Base-by-base conservation (phyloP, 148 eudicot species). In the Fallopia convolvulus region DNA sequence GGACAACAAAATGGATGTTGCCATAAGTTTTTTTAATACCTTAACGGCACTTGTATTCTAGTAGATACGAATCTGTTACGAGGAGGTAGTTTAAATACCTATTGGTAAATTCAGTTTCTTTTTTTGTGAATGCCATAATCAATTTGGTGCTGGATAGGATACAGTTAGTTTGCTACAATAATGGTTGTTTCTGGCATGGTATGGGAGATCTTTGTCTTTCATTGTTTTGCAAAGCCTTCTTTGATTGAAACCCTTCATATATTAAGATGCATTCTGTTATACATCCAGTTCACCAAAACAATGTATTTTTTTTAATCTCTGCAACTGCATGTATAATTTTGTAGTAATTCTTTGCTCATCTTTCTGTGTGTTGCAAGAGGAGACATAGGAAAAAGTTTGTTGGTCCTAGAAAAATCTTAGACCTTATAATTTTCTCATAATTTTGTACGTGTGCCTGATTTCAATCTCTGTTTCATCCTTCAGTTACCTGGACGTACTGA, bases 401-500 rank as follows among this genome's bases (percentile, higher is more conserved):
- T 66, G 41, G 42, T 15, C 18, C n/a, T 4, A 66, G 71, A 66
- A 66, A 13, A 33, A 0, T 14, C 10, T 66, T 33, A 36, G 44
- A 66, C 10, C 13, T 5, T 66, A n/a, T 36, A 68, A 33, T 33
- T 68, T 68, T 68, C 46, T 68, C 46, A 36, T 15, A 36, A 39
- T 5, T 14, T 39, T 20, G 36, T 11, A 74, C 26, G 39, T 46
- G 10, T n/a, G 48, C 20, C n/a, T 74, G 49, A 47, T 3, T 53
- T n/a, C 21, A 41, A 30, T 65, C 3, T 74, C 26, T 48, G 61
- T 52, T 61, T 76, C 71, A n/a, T 41, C 77, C 55, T 83, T 72
- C 85, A 92, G 97, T 77, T 92, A 47, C 97, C 97, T 80, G 97
- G 97, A 50, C 92, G 97, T 36, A 90, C 97, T 52, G 97, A 92